Conservation (phyloP, 805 yeast genomes). For the Myxozyma lipomycoides region DNA sequence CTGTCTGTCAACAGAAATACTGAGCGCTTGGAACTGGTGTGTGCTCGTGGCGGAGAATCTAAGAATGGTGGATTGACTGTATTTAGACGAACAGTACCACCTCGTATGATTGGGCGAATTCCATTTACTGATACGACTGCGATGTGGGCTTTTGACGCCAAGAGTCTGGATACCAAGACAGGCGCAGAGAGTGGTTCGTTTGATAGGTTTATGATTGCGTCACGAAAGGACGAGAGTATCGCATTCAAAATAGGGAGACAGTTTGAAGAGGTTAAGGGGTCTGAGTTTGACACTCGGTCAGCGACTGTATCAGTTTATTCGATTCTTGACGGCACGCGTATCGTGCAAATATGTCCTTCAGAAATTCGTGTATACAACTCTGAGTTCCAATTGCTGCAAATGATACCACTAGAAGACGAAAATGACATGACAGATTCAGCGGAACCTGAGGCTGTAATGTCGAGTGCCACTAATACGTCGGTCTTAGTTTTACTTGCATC, state of each 20-base stretch:
- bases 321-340: conserved; percentile 50
- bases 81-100: conserved; percentile 65
- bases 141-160: conserved; percentile 63
- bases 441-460: conserved; percentile 11
- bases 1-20: background rate
- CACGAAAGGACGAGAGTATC: conserved; percentile 41
- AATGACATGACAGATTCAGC: background rate
- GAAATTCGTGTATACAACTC: conserved; percentile 61
- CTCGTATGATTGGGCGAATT: conserved; percentile 61
- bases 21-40: conserved; percentile 49
- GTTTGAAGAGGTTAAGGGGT: conserved; percentile 55
- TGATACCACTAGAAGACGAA: conserved; percentile 22
- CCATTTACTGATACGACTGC: conserved; percentile 65
- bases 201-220: conserved; percentile 28
- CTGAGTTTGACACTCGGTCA: conserved; percentile 57
- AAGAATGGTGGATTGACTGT: conserved; percentile 53
- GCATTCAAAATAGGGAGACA: conserved; percentile 36
- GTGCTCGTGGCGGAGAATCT: conserved; percentile 60
- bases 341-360: conserved; percentile 70
- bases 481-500: conserved; percentile 17
- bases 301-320: conserved; percentile 66
- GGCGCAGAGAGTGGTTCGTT: conserved; percentile 6
- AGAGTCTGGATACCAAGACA: conserved; percentile 24
- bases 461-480: conserved; percentile 12
- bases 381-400: conserved; percentile 49